Evolutionary conservation across 345 rosid genomes (phyloP), one percentile per base, ranked within the genome.

Genomic region (Brassica nigra): DNA sequence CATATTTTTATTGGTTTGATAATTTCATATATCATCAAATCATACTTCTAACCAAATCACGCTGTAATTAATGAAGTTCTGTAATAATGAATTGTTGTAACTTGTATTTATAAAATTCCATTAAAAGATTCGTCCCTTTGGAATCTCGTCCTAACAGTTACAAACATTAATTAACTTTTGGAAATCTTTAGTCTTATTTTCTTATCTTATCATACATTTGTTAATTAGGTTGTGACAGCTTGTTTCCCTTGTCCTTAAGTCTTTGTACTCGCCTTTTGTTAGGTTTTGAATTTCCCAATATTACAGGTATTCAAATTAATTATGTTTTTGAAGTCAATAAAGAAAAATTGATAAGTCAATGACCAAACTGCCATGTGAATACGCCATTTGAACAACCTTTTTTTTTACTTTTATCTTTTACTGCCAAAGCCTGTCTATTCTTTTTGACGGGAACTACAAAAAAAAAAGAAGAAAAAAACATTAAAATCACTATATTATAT

Each of bases 241-340:
- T 81, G 52, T 18, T 64, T 42, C 71, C 66, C 63, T 75, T 81
- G 80, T 70, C 76, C 79, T 42, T 31, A 70, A 75, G 80, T 81
- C 73, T 59, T 76, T 71, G 83, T 76, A 76, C 64, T 65, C 15
- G 14, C 55, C 77, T 76, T 70, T 80, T 81, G 80, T 70, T 75
- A 80, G 80, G 83, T 80, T 80, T 80, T 70, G 73, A 80, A 75
- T 75, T 80, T 70, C 76, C 63, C 68, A 12, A 75, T 16, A 62
- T 23, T 10, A 12, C n/a, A 33, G 10, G 20, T 37, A 10, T 55
- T 59, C 34, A 12, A 42, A 54, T 30, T 64, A 62, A 30, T 66
- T 42, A 44, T 14, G 59, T 29, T 74, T 54, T 28, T 62, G 0
- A 70, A 75, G 73, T 80, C 80, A 76, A 70, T 64, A 63, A 70